Base-by-base conservation (phyloP, 305 asterid species). In the Salvia sclarea region DNA sequence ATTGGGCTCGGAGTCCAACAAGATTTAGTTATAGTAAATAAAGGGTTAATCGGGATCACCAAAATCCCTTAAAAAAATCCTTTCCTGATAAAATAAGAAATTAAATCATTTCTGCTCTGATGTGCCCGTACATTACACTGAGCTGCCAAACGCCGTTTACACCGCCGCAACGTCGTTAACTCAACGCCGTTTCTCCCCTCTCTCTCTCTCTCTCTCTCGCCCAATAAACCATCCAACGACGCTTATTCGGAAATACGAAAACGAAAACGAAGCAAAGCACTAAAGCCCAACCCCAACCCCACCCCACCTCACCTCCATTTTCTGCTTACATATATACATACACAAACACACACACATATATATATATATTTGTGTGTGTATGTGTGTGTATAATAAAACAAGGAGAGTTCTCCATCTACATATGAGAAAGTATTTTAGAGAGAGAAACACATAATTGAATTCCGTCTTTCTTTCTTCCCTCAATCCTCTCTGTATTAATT, bases 31-130 rank as follows among this genome's bases (percentile, higher is more conserved):
- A 41, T 71, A 72, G 62, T 78, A 82, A 79, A 81, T 64, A 74
- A 82, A 81, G 74, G 58, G 82, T 85, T 83, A 79, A 84, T 89
- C 81, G 95, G 98, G 96, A 87, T 89, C 86, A 76, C 81, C 85
- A 88, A 92, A 86, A 68, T 61, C 66, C 62, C 14, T 47, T 66
- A 52, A 24, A 62, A 59, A 48, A 71, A 74, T 7, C 47, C 41
- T 25, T 58, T 54, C 67, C 35, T 20, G 71, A 50, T 40, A 41
- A 54, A 24, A 60, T 24, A 64, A 8, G 3, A 21, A 43, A 11
- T 41, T 18, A 76, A 63, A 35, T 59, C 8, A 67, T 64, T 59
- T 43, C 38, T 61, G 56, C n/a, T 65, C 22, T 18, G 43, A 59
- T 31, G 17, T 62, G 52, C 66, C 74, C 75, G 79, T 76, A 69